phyloP scores from a whole-genome alignment of 257 asterid species.

The Nicotiana tomentosiformis region DNA sequence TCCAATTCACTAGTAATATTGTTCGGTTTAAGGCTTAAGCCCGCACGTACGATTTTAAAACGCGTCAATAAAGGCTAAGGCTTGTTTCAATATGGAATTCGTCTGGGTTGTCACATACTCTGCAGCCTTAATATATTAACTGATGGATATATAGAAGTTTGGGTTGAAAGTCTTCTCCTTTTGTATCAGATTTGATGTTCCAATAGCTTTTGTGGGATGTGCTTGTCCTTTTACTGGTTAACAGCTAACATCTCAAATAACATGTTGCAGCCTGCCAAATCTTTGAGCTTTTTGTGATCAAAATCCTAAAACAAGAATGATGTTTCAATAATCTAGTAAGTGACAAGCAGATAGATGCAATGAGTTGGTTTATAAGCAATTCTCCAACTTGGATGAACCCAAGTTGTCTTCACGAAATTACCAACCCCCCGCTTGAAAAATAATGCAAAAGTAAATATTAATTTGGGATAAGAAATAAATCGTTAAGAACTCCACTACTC shows the following conservation, averaged over 20 bases:
- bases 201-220: not conserved
- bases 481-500: no score
- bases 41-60: no score
- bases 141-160: not conserved
- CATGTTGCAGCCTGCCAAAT: not conserved
- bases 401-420: no score
- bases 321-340: not conserved
- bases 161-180: not conserved
- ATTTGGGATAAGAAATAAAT: no score
- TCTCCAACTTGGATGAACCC: no score
- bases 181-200: not conserved
- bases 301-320: not conserved
- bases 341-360: no score
- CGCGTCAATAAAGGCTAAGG: rapidly evolving
- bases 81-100: no score
- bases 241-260: not conserved
- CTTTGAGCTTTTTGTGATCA: not conserved
- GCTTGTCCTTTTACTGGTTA: not conserved
- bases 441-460: not conserved
- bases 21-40: no score
- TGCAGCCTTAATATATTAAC: not conserved
- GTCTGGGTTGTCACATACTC: no score
- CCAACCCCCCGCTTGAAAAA: no score
- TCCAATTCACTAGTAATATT: no score
- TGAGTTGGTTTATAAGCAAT: no score